Evolutionary conservation across 768 basidiomycete genomes (phyloP).

Genomic region (Coprinellus aureogranulatus): DNA sequence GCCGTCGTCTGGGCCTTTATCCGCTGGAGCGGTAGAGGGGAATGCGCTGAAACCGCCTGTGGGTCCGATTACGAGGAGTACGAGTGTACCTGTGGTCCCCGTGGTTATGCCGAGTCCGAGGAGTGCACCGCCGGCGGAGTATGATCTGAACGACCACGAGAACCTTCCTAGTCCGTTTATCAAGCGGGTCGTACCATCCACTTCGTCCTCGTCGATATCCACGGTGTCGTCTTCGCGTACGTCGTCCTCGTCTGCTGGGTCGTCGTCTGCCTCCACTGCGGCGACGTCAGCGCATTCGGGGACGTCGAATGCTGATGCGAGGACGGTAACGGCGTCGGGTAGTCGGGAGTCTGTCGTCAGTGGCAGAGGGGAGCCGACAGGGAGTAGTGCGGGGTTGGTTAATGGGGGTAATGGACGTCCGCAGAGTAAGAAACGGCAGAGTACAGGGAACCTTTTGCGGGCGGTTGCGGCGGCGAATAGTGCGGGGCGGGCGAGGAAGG

Average conservation of each 20-base stretch:
- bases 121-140: constrained; percentile 38
- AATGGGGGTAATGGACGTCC: background rate
- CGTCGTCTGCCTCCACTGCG: background rate
- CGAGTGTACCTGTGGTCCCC: background rate
- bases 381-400: background rate
- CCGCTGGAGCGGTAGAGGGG: background rate
- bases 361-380: constrained; percentile 8
- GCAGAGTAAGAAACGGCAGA: constrained; percentile 40
- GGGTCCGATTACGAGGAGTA: background rate
- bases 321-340: too few species aligned
- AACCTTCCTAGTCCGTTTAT: constrained; percentile 85
- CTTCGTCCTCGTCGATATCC: constrained; percentile 2
- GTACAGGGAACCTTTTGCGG: constrained; percentile 53
- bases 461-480: constrained; percentile 59
- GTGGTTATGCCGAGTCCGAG: background rate
- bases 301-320: too few species aligned
- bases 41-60: background rate
- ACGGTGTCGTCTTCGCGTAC: constrained; percentile 1
- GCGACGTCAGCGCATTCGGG: background rate
- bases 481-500: constrained; percentile 38
- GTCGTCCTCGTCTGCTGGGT: background rate
- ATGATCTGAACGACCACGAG: constrained; percentile 75
- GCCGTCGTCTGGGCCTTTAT: background rate
- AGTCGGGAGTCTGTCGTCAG: too few species aligned
- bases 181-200: constrained; percentile 49